Percentiles rank a stretch among this genome's conserved stretches.
phyloP scores from a whole-genome alignment of 768 basidiomycete species.

The Hydnum rufescens region DNA sequence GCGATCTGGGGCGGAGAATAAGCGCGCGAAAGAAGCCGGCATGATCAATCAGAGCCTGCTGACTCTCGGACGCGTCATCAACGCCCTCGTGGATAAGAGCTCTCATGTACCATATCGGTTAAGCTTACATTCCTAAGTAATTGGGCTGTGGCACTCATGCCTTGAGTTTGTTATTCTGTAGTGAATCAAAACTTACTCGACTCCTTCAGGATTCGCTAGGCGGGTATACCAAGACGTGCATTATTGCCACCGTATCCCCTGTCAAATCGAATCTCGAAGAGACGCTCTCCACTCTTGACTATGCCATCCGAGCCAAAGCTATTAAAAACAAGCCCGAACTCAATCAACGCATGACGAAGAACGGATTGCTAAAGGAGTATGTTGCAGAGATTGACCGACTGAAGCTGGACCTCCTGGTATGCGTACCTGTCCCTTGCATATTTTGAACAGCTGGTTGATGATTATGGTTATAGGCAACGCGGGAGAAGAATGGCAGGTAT shows the following conservation, averaged over 20 bases:
- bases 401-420: constrained; percentile 56
- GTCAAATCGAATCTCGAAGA: constrained; percentile 90
- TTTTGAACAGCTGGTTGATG: neutral
- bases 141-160: neutral
- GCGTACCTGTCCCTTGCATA: neutral
- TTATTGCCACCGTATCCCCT: constrained; percentile 91
- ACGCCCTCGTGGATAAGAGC: constrained; percentile 80
- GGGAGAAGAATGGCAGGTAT: constrained; percentile 93
- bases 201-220: constrained; percentile 98
- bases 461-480: constrained; percentile 33
- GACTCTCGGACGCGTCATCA: constrained; percentile 93
- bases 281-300: constrained; percentile 91
- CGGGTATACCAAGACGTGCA: constrained; percentile 90
- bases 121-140: constrained; percentile 12
- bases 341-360: constrained; percentile 85
- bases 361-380: constrained; percentile 83
- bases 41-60: constrained; percentile 97
- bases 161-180: constrained; percentile 15
- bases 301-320: constrained; percentile 85
- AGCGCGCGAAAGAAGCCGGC: constrained; percentile 86
- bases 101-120: constrained; percentile 89
- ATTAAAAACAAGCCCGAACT: constrained; percentile 91
- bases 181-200: constrained; percentile 94
- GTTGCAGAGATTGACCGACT: constrained; percentile 83
- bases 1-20: constrained; percentile 85